Base-by-base conservation (phyloP, 2,329 filamentous ascomycete genomes). In the Fusarium proliferatum region DNA sequence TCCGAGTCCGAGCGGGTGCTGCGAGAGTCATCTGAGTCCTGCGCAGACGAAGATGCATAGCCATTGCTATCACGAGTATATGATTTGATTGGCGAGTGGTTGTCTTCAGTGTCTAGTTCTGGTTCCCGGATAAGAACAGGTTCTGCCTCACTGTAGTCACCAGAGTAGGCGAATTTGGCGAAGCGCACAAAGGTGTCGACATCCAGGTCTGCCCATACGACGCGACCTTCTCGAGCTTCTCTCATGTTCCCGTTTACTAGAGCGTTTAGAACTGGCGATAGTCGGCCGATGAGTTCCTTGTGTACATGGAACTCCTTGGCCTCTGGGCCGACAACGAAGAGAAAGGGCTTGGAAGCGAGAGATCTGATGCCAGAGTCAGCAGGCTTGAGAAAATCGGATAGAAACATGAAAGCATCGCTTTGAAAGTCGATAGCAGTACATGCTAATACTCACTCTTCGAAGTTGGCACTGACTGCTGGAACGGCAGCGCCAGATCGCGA, bases 131-230 rank as follows among this genome's bases (percentile, higher is more conserved):
- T 30, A 21, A 43, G 36, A 26, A 75, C 69, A 16, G 72, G 62
- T 10, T 76, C 58, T 15, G 73, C 67, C 38, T 71, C 73, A 19
- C 42, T 42, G 61, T 79, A 79, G 65, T 77, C 70, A 9, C 71
- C 63, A 34, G 74, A 72, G 67, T 78, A 79, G 17, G 70, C 77
- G 28, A 62, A 79, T 61, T 76, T 69, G 56, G 74, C 73, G 49
- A 79, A 78, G 21, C 74, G 77, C 38, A 79, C 67, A 71, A 79
- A 79, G n/a, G 77, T 79, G 39, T 75, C 76, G 26, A 71, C 68
- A 19, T 78, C 70, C 16, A 77, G 57, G 41, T 79, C 77, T 19
- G 42, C 58, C 77, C 77, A 79, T 39, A 77, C 65, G 30, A 77
- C 73, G 9, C 73, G 67, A 3, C 76, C 71, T 48, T 79, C 74